phyloP scores from a whole-genome alignment of 2,329 filamentous ascomycete genomes.

The Ophiobolus disseminans region DNA sequence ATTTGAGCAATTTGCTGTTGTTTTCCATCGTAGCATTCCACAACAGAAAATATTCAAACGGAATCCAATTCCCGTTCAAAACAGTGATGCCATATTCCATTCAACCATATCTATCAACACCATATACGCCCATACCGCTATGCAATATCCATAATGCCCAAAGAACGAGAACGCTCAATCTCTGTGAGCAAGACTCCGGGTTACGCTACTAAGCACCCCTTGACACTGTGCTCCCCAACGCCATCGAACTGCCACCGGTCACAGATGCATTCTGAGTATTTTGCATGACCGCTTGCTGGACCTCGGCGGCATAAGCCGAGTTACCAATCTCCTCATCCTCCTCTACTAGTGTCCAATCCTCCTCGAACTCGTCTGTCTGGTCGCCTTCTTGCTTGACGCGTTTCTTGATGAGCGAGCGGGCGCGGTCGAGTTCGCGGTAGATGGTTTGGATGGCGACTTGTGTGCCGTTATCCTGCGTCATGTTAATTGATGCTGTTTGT shows the following conservation, averaged over 20 bases:
- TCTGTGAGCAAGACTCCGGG: constrained; percentile 29
- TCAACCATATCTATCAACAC: not conserved
- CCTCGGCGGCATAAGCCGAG: constrained; percentile 24
- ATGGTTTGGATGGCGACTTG: constrained; percentile 87
- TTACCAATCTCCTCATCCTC: constrained; percentile 54
- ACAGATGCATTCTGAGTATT: constrained; percentile 31
- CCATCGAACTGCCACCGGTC: constrained; percentile 30
- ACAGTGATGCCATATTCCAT: not conserved
- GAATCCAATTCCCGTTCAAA: too few species aligned
- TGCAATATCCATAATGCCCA: constrained; percentile 8
- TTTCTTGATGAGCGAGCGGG: constrained; percentile 79
- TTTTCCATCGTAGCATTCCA: too few species aligned
- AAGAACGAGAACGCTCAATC: constrained; percentile 18
- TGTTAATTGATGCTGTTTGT: constrained; percentile 22
- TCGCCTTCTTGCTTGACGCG: constrained; percentile 45
- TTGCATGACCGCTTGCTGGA: constrained; percentile 27
- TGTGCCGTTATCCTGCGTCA: constrained; percentile 81
- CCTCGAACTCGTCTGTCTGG: constrained; percentile 69
- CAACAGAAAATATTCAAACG: too few species aligned
- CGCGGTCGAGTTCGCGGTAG: constrained; percentile 94
- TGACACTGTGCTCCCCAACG: constrained; percentile 42
- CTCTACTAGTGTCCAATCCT: constrained; percentile 92
- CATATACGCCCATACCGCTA: constrained; percentile 2
- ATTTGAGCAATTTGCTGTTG: too few species aligned
- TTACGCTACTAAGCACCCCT: constrained; percentile 31